These are phyloP conservation scores for Phytopythium mirpurense DNA, from an alignment of 352 stramenopile genomes.

Conservation along the genomic window DNA sequence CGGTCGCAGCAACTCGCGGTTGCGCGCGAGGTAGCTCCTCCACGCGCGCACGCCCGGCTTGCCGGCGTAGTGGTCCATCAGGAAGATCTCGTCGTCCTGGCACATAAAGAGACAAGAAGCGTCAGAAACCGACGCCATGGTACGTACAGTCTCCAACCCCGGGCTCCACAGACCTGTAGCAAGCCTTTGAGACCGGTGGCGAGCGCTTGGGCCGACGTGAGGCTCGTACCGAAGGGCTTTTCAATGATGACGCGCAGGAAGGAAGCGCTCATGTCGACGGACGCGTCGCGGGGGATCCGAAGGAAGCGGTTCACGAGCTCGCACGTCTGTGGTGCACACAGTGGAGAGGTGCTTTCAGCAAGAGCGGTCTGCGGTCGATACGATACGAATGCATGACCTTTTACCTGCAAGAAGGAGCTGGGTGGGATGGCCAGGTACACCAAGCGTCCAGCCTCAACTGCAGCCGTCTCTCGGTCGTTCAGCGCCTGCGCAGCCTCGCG, in stretches of 20 bases:
- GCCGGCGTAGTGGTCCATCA: constrained; percentile 87
- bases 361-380: too few relatives aligned
- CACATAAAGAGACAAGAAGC: neutral
- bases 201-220: constrained; percentile 38
- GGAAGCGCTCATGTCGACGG: neutral
- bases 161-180: constrained; percentile 22
- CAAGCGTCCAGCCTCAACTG: constrained; percentile 33
- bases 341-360: too few relatives aligned
- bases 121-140: neutral
- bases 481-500: constrained; percentile 14
- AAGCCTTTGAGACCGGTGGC: constrained; percentile 28
- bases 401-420: constrained; percentile 52
- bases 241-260: constrained; percentile 77
- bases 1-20: constrained; percentile 23
- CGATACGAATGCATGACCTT: too few relatives aligned
- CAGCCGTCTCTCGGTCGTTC: neutral
- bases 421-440: constrained; percentile 82
- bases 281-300: constrained; percentile 6
- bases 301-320: constrained; percentile 29
- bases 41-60: constrained; percentile 64
- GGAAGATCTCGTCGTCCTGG: constrained; percentile 53
- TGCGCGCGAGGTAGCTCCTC: constrained; percentile 41
- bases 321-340: constrained; percentile 16
- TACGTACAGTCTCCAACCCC: neutral
- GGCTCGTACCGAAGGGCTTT: constrained; percentile 73